Percentiles rank a stretch among this genome's conserved stretches.
Evolutionary conservation across 1,284 basidiomycete species (phyloP).

Genomic region (Xerocomus amazonicus): DNA sequence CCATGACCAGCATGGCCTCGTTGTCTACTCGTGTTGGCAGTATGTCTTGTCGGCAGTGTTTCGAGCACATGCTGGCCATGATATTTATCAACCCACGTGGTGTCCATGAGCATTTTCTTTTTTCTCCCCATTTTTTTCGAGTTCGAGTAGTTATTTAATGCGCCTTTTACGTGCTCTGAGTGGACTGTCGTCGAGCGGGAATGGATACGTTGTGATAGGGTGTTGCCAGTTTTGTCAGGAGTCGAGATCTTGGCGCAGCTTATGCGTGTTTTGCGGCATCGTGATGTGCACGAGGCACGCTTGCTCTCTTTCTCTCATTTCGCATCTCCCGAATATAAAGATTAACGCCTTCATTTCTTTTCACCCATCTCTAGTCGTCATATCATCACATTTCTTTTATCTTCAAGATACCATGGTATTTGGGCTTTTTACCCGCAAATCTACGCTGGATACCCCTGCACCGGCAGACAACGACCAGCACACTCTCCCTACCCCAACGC

Average conservation of each 20-base stretch:
- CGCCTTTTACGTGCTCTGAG: too few species aligned
- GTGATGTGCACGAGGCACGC: constrained; percentile 23
- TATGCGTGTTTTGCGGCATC: constrained; percentile 19
- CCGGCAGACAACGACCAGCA: constrained; percentile 15
- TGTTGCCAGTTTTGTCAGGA: constrained; percentile 1
- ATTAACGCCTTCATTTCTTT: constrained; percentile 1
- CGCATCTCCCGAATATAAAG: constrained; percentile 7
- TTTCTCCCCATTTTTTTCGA: too few species aligned
- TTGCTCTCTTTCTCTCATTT: constrained; percentile 7
- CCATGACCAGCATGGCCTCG: too few species aligned
- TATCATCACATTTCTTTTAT: neutral
- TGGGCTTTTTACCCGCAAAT: constrained; percentile 46
- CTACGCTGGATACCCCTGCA: constrained; percentile 9
- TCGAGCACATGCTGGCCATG: too few species aligned
- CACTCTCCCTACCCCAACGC: constrained; percentile 49
- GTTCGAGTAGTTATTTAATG: too few species aligned
- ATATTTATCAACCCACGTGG: too few species aligned
- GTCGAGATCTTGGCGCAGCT: constrained; percentile 9
- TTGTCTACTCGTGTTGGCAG: too few species aligned
- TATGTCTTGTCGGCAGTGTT: too few species aligned
- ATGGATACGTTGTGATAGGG: neutral
- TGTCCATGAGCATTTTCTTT: too few species aligned
- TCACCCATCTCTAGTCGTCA: neutral
- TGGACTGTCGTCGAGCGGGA: neutral
- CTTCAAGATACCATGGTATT: constrained; percentile 42